Evolutionary conservation across 2,329 filamentous ascomycete genomes (phyloP), one percentile per base, ranked within the genome.

Genomic region (Coniochaeta sp.): DNA sequence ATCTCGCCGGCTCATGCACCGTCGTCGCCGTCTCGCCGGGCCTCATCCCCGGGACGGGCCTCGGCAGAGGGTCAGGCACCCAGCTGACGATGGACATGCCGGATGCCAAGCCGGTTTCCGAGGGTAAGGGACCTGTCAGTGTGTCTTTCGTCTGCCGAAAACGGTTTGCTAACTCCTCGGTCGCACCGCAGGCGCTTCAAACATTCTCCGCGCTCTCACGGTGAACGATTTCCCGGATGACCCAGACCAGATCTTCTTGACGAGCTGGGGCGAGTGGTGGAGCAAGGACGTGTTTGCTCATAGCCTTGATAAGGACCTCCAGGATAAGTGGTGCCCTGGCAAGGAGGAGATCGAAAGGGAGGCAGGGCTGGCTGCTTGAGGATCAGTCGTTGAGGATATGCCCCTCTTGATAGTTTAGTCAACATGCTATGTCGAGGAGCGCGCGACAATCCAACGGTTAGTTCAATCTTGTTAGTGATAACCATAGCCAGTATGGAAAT

Each of bases 231-330:
- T 83, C 44, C 81, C 81, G 1, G 73, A 77, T 28, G 79, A 84
- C 38, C 76, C 75, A 0, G 77, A 83, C 19, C 75, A 75, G 57
- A 80, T 83, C 59, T 83, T 83, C 67, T 64, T 84, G 54, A 82
- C 80, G 0, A 82, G 79, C 64, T 82, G 79, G 80, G 81, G 81
- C 1, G 80, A 83, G 70, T 84, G 80, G 79, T 83, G 80, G 80
- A 65, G 71, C 16, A 80, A 75, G 66, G 71, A 75, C 3, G 71
- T 76, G 2, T 77, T 76, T 58, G 71, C 64, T 14, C 68, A 71
- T 59, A 71, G 71, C 1, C 68, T 81, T 3, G 78, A 83, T 58
- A 75, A 75, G 69, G 62, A 64, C 1, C 70, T 83, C 3, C 81
- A 83, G 70, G 74, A 82, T 42, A 81, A 79, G 65, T 83, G 79